Evolutionary conservation across 768 basidiomycete genomes (phyloP), one percentile per base, ranked within the genome.

Genomic region (Leccinum subgranulosum): DNA sequence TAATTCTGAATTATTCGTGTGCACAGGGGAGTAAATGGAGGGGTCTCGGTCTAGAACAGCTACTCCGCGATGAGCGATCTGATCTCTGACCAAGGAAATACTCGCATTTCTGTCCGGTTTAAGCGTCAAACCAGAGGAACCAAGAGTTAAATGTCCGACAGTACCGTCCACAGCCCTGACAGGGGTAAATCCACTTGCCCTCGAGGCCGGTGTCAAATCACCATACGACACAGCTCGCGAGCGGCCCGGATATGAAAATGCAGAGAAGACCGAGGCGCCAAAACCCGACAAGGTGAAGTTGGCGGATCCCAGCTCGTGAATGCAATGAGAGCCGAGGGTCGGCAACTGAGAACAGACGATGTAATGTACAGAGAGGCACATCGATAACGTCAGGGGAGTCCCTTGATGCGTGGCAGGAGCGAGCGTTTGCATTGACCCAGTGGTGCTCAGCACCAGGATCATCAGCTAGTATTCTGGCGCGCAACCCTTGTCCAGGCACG

Each of bases 401-500:
- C 60, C 57, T 58, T 56, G 50, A 58, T 39, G 47, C 39, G 51
- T 33, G 49, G 60, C 53, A 55, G n/a, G 28, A 33, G 25, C 27
- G 50, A 49, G 31, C 3, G 33, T 21, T 23, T 53, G 36, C 31
- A 36, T n/a, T 19, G 21, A 53, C 23, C 29, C 23, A 29, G 17
- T 5, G 17, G 47, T 50, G 21, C 25, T 46, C 39, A 46, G 19
- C 53, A 52, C 36, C 21, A 49, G 39, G 29, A 36, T 28, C 41
- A 46, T 59, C 43, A 36, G 48, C 53, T 23, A n/a, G n/a, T 25
- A 14, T 23, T 29, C 46, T 27, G 23, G 39, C 4, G 46, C 27
- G 54, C 58, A 57, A 56, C 49, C 58, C 41, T 63, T 48, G 43
- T 55, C 60, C 51, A 57, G 57, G 52, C 59, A 69, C 57, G 49